Evolutionary conservation across 305 asterid species (phyloP).

Genomic region (Andrographis paniculata): DNA sequence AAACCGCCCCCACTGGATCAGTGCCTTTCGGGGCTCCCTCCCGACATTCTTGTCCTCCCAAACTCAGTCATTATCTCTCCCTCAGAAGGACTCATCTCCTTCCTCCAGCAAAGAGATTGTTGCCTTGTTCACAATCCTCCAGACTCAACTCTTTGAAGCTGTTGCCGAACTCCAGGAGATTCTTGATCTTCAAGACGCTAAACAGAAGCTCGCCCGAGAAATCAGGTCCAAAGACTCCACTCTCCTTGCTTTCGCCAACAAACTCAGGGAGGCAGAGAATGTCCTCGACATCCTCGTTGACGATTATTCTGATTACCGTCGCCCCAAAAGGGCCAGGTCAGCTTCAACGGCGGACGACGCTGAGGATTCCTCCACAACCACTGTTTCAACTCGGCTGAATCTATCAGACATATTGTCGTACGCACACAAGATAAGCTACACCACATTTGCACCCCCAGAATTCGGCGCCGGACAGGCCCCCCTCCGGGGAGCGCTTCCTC

Average conservation of each 20-base stretch:
- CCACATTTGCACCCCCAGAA: conserved; percentile 95
- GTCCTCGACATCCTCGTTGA: conserved; percentile 76
- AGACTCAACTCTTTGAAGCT: conserved; percentile 69
- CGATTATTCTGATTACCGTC: conserved; percentile 72
- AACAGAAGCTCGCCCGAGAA: conserved; percentile 54
- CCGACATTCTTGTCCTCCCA: conserved; percentile 64
- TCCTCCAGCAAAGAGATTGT: conserved; percentile 61
- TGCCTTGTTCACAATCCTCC: conserved; percentile 46
- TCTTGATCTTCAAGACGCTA: conserved; percentile 86
- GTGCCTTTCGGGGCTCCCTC: conserved; percentile 65
- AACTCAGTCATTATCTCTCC: conserved; percentile 28
- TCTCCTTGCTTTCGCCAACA: conserved; percentile 56
- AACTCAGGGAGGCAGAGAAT: conserved; percentile 63
- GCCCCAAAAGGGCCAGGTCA: conserved; percentile 48
- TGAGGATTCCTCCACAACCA: conserved; percentile 48
- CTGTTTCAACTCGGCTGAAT: conserved; percentile 60
- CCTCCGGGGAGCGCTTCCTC: conserved; percentile 83
- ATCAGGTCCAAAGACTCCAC: conserved; percentile 58
- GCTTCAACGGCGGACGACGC: conserved; percentile 20
- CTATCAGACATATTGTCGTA: conserved; percentile 63
- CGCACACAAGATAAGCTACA: conserved; percentile 81
- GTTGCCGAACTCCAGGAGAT: conserved; percentile 80
- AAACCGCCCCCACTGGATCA: conserved; percentile 62
- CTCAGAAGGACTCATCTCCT: conserved; percentile 35
- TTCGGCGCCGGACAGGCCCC: conserved; percentile 75